Conservation (phyloP, 2,329 filamentous ascomycete species). For the Teratosphaeria nubilosa region DNA sequence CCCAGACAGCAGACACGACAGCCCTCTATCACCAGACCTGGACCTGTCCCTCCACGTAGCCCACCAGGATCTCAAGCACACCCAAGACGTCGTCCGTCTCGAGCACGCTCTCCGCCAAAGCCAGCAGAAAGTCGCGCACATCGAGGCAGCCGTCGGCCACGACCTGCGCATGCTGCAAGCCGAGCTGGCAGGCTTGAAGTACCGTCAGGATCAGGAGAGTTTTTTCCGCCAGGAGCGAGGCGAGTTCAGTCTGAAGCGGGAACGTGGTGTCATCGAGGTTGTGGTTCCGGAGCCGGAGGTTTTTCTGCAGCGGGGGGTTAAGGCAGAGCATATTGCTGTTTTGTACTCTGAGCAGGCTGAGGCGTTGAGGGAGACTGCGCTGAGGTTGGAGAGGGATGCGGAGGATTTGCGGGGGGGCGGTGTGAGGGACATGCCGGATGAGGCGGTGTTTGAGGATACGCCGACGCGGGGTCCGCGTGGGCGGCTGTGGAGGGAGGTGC, state of each 20-base stretch:
- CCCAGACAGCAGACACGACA: background rate
- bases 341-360: constrained; percentile 5
- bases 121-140: background rate
- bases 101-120: background rate
- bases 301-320: constrained; percentile 1
- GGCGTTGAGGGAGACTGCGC: background rate
- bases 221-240: background rate
- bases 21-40: background rate
- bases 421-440: background rate
- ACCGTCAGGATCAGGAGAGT: background rate
- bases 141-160: background rate
- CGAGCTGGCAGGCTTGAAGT: background rate
- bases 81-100: background rate
- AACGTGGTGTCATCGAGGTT: background rate
- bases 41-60: background rate
- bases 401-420: background rate
- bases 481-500: background rate
- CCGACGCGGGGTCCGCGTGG: background rate
- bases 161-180: background rate
- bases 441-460: background rate
- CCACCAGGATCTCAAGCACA: background rate
- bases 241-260: background rate
- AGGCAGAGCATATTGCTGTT: background rate
- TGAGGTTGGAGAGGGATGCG: background rate
- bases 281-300: background rate